These are phyloP conservation scores for Chrysosporium queenslandicum DNA, from an alignment of 2,329 filamentous ascomycete species.

Conservation along the genomic window DNA sequence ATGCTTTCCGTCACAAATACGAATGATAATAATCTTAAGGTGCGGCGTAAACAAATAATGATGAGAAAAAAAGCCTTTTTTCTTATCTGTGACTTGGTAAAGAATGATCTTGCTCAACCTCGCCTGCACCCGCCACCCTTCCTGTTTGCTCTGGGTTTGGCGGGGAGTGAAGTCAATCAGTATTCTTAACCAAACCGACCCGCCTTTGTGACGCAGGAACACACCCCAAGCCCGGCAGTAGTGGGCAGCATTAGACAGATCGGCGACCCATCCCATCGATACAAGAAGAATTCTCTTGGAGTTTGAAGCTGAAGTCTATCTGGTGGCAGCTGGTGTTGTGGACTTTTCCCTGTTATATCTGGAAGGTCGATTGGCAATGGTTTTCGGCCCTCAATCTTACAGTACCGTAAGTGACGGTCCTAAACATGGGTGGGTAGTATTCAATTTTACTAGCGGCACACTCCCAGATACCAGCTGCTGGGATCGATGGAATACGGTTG, in stretches of 20 bases:
- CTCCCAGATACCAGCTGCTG: neutral
- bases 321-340: neutral
- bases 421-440: slow-evolving; percentile 8
- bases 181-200: slow-evolving; percentile 7
- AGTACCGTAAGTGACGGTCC: slow-evolving; percentile 2
- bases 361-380: neutral
- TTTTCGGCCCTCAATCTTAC: neutral
- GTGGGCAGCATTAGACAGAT: neutral
- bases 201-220: slow-evolving; percentile 4
- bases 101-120: neutral
- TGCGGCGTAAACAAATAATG: neutral
- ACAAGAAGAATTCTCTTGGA: neutral
- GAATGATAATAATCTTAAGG: neutral
- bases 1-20: neutral
- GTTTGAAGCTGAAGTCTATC: slow-evolving; percentile 1
- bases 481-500: neutral
- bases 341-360: neutral
- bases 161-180: slow-evolving; percentile 3
- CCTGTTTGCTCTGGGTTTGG: neutral
- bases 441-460: slow-evolving; percentile 9
- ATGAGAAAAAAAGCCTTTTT: neutral
- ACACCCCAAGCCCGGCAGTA: no score
- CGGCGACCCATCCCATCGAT: neutral
- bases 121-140: neutral
- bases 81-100: no score